Base-by-base conservation (phyloP, 164 flowering plant genomes). In the Liriodendron chinense region DNA sequence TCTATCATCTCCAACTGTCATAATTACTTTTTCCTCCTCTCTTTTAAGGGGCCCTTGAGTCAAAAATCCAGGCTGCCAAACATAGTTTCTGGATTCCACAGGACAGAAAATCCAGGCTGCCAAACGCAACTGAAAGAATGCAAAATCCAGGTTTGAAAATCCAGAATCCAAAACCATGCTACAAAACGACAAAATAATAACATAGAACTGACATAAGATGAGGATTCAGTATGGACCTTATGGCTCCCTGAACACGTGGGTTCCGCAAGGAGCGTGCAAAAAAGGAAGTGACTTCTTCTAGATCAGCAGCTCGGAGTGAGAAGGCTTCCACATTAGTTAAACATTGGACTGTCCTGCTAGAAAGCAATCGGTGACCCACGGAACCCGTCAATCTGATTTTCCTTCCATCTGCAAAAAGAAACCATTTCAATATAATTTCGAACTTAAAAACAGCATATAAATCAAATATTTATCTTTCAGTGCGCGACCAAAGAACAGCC, bases 251-350 rank as follows among this genome's bases (percentile, higher is more conserved):
- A 78, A 94, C 89, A 22, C 86, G 91, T 12, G 89, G 89, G 63
- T 83, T 89, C 28, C 92, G 83, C 83, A 94, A 79, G 77, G 81
- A 82, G 83, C 90, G 87, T 10, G 90, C 72, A 70, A 87, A 94
- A 49, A 85, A 80, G 69, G 83, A 78, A 9, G 93, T 88, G 67
- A 92, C 96, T 82, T 90, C 90, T 86, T 91, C 92, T 26, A 94
- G 83, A 77, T 94, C 98, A 48, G 83, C 77, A 70, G 87, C 96
- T 76, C 84, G 87, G 53, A 94, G 91, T 7, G 88, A 80, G 83
- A 94, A 94, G 24, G 92, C 93, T 82, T 91, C 97, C 22, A 93
- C 96, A 78, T 94, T 90, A 64, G 93, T 87, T 72, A 85, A 47
- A 78, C 97, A 94, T 73, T 23, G 84, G 16, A 90, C 92, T 2